phyloP scores from a whole-genome alignment of 2,329 filamentous ascomycete genomes.

The Claviceps capensis region DNA sequence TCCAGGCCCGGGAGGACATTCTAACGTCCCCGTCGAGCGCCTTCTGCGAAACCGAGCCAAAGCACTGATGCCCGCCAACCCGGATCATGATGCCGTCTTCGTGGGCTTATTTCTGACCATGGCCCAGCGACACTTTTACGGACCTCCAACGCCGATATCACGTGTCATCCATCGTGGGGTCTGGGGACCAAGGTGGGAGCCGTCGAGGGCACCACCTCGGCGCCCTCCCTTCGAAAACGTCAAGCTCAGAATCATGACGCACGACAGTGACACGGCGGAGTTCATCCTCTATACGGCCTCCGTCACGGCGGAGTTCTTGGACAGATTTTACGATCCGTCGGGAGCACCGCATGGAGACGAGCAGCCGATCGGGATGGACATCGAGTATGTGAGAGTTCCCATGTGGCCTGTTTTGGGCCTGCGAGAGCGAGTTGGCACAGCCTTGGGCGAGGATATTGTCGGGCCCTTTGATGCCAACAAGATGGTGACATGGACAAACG shows the following conservation, averaged over 20 bases:
- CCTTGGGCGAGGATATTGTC: constrained; percentile 36
- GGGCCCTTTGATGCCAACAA: constrained; percentile 25
- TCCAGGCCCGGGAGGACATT: constrained; percentile 23
- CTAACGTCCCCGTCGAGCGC: constrained; percentile 33
- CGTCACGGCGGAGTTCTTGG: constrained; percentile 33
- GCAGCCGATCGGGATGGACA: constrained; percentile 23
- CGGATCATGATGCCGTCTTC: constrained; percentile 38
- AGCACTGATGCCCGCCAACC: constrained; percentile 31
- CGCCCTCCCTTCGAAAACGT: constrained; percentile 30
- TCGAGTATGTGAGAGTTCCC: constrained; percentile 34
- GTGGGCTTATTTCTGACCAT: constrained; percentile 40
- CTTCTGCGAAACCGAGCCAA: constrained; percentile 34
- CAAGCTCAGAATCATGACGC: constrained; percentile 35
- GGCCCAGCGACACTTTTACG: constrained; percentile 42
- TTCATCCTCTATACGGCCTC: constrained; percentile 41
- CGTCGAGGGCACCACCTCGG: constrained; percentile 9
- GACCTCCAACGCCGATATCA: constrained; percentile 8
- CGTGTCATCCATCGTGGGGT: background rate
- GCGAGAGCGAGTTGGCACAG: constrained; percentile 39
- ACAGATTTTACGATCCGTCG: constrained; percentile 35
- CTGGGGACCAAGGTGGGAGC: constrained; percentile 15
- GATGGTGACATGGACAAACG: constrained; percentile 26
- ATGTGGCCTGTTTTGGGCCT: constrained; percentile 42
- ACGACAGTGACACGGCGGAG: constrained; percentile 32
- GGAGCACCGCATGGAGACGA: constrained; percentile 20